Conservation (phyloP, 1,139 yeast genomes). For the Candida sp. region DNA sequence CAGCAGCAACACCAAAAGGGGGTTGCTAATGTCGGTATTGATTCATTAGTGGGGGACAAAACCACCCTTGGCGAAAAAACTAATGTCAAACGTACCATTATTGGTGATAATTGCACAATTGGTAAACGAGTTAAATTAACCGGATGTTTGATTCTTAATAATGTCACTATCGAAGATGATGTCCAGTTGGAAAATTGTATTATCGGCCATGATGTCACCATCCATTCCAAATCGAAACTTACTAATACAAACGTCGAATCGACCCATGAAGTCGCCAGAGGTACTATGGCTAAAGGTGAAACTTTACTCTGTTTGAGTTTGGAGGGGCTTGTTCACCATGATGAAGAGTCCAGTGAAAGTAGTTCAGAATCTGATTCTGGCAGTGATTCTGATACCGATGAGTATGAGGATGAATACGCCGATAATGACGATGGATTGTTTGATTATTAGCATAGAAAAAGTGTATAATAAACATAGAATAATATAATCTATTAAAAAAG, state of each 20-base stretch:
- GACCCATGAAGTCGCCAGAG: slow-evolving; percentile 58
- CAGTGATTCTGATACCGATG: slow-evolving; percentile 34
- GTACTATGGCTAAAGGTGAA: slow-evolving; percentile 77
- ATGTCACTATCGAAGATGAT: slow-evolving; percentile 76
- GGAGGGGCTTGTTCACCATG: slow-evolving; percentile 46
- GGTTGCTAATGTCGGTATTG: slow-evolving; percentile 84
- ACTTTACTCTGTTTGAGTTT: slow-evolving; percentile 65
- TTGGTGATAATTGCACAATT: slow-evolving; percentile 72
- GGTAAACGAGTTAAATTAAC: slow-evolving; percentile 88
- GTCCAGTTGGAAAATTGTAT: slow-evolving; percentile 87
- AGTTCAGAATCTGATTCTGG: slow-evolving; percentile 23
- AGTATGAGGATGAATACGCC: slow-evolving; percentile 40
- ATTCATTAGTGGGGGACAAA: slow-evolving; percentile 66
- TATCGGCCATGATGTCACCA: slow-evolving; percentile 63
- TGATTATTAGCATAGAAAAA: slow-evolving; percentile 21
- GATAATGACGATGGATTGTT: slow-evolving; percentile 48
- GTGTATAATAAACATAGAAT: too few relatives aligned
- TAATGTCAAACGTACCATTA: slow-evolving; percentile 75
- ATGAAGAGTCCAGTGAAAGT: slow-evolving; percentile 27
- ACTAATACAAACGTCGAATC: slow-evolving; percentile 86
- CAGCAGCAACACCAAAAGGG: slow-evolving; percentile 44
- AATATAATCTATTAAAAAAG: too few relatives aligned
- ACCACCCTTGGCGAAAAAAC: slow-evolving; percentile 72
- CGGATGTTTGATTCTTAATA: slow-evolving; percentile 77
- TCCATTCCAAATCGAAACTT: slow-evolving; percentile 59